Percentiles rank a stretch among this genome's conserved stretches.
These are phyloP conservation scores for Arthromyces matolae DNA, from an alignment of 768 basidiomycete species.

Conservation along the genomic window DNA sequence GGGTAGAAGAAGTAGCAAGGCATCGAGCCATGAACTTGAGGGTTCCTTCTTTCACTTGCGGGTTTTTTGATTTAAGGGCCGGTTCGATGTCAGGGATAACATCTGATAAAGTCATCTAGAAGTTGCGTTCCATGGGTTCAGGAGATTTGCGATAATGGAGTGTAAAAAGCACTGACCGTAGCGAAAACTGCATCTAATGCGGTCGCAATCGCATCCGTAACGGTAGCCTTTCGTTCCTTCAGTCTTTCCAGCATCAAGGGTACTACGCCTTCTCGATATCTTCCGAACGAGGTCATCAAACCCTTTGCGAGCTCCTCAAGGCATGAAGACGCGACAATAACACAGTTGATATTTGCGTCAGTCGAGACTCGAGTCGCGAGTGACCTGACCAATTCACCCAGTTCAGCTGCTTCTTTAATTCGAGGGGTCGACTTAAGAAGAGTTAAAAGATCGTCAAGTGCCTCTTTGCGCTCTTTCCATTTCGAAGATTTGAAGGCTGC, in stretches of 20 bases:
- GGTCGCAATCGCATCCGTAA: constrained; percentile 83
- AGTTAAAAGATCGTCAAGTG: constrained; percentile 75
- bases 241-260: constrained; percentile 79
- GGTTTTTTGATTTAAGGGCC: constrained; percentile 85
- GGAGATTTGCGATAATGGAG: constrained; percentile 4
- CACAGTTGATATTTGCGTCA: constrained; percentile 95
- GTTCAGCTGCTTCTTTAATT: constrained; percentile 76
- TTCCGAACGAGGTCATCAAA: constrained; percentile 68
- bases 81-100: constrained; percentile 79
- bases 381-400: constrained; percentile 71
- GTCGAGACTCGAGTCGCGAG: constrained; percentile 77
- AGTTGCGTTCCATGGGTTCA: constrained; percentile 15
- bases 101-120: constrained; percentile 81
- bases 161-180: constrained; percentile 52
- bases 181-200: constrained; percentile 87
- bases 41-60: constrained; percentile 92
- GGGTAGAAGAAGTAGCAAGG: constrained; percentile 63
- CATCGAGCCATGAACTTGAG: constrained; percentile 82
- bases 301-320: constrained; percentile 85
- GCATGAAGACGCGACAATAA: constrained; percentile 81
- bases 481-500: constrained; percentile 81
- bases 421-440: constrained; percentile 66
- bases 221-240: constrained; percentile 91
- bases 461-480: constrained; percentile 97
- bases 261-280: constrained; percentile 68